Evolutionary conservation across 176 grass and related monocot genomes (phyloP).

Genomic region (Zea mays): Zm-B73-REFERENCE-NAM-5.0 NC_050097.1:116175501-116176000

Average conservation of each 20-base stretch:
- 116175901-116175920: slow-evolving; percentile 75
- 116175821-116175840: slow-evolving; percentile 75
- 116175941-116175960: slow-evolving; percentile 9
- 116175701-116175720: neutral
- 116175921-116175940: slow-evolving; percentile 15
- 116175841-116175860: slow-evolving; percentile 72
- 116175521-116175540: slow-evolving; percentile 58
- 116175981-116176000: neutral
- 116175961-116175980: neutral
- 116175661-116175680: slow-evolving; percentile 90
- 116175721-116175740: slow-evolving; percentile 7
- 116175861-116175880: slow-evolving; percentile 61
- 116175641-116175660: slow-evolving; percentile 94
- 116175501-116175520: slow-evolving; percentile 62
- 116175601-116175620: slow-evolving; percentile 63
- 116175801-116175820: slow-evolving; percentile 23
- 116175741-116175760: slow-evolving; percentile 3
- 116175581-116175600: slow-evolving; percentile 43
- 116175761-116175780: neutral
- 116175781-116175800: neutral
- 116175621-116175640: slow-evolving; percentile 97
- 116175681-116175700: slow-evolving; percentile 39
- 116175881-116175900: slow-evolving; percentile 54
- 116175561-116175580: slow-evolving; percentile 52
- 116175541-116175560: slow-evolving; percentile 65